phyloP scores from a whole-genome alignment of 768 basidiomycete species.

The Xerocomus spinulosus region DNA sequence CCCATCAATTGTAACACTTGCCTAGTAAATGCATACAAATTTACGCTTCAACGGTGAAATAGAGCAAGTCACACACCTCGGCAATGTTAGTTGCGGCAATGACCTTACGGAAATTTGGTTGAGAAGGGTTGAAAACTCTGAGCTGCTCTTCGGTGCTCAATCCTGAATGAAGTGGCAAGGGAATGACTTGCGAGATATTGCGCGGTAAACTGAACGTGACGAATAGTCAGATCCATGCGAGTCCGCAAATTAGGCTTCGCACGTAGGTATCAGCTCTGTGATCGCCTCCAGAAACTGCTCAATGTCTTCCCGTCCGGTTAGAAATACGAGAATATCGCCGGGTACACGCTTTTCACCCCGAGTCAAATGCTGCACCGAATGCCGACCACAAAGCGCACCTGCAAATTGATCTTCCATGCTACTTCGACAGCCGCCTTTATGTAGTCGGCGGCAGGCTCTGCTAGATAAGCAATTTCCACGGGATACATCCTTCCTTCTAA shows the following conservation, averaged over 20 bases:
- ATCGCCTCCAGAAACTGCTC: slow-evolving; percentile 81
- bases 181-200: slow-evolving; percentile 53
- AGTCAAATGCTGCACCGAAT: neutral
- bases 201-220: slow-evolving; percentile 41
- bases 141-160: slow-evolving; percentile 86
- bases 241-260: slow-evolving; percentile 4
- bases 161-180: slow-evolving; percentile 84
- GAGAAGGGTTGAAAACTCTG: slow-evolving; percentile 72
- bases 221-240: neutral
- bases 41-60: neutral
- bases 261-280: slow-evolving; percentile 75
- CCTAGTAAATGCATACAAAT: slow-evolving; percentile 39
- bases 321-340: slow-evolving; percentile 90
- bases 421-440: slow-evolving; percentile 77
- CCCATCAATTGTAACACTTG: slow-evolving; percentile 95
- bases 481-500: slow-evolving; percentile 94
- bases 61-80: slow-evolving; percentile 49
- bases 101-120: slow-evolving; percentile 79
- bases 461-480: slow-evolving; percentile 86
- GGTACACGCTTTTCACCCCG: slow-evolving; percentile 52
- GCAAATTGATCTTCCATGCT: slow-evolving; percentile 74
- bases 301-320: slow-evolving; percentile 96
- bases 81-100: slow-evolving; percentile 95
- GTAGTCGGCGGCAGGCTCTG: slow-evolving; percentile 76
- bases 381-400: slow-evolving; percentile 43